Evolutionary conservation across 768 basidiomycete species (phyloP).

Genomic region (Goffeauzyma gilvescens): DNA sequence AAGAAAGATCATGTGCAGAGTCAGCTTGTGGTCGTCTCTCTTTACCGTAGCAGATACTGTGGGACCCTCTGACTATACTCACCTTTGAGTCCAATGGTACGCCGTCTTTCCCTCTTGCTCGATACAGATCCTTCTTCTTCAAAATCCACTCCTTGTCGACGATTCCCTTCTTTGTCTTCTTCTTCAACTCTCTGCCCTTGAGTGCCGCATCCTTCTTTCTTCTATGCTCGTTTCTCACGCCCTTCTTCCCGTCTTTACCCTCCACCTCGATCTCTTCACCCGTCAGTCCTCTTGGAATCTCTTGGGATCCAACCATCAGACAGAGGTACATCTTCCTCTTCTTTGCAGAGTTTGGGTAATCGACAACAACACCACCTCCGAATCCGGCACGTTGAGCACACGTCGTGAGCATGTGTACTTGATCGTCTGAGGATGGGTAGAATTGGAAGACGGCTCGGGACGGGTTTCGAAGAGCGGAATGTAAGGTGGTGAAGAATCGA

Average conservation of each 20-base stretch:
- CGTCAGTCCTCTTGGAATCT: constrained; percentile 59
- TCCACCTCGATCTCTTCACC: constrained; percentile 34
- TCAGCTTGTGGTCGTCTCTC: neutral
- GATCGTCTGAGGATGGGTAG: constrained; percentile 92
- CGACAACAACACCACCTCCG: constrained; percentile 86
- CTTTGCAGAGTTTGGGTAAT: constrained; percentile 92
- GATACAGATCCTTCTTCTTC: constrained; percentile 65
- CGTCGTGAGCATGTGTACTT: constrained; percentile 82
- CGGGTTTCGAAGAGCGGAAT: constrained; percentile 39
- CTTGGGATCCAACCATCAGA: constrained; percentile 69
- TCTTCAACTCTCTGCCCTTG: constrained; percentile 44
- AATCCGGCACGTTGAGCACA: constrained; percentile 89
- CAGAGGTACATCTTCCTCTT: constrained; percentile 88
- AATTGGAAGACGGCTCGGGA: constrained; percentile 84
- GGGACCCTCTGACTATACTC: too few species aligned
- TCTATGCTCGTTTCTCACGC: constrained; percentile 50
- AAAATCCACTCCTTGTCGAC: constrained; percentile 72
- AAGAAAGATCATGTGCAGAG: neutral
- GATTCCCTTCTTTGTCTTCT: constrained; percentile 38
- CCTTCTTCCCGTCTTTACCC: constrained; percentile 17
- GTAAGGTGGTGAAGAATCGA: constrained; percentile 63
- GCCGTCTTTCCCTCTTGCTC: constrained; percentile 34
- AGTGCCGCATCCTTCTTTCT: constrained; percentile 53
- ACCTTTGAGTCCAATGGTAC: constrained; percentile 41
- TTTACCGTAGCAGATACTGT: neutral